Evolutionary conservation across 805 yeast genomes (phyloP).

Genomic region (Candida vartiovaarae): DNA sequence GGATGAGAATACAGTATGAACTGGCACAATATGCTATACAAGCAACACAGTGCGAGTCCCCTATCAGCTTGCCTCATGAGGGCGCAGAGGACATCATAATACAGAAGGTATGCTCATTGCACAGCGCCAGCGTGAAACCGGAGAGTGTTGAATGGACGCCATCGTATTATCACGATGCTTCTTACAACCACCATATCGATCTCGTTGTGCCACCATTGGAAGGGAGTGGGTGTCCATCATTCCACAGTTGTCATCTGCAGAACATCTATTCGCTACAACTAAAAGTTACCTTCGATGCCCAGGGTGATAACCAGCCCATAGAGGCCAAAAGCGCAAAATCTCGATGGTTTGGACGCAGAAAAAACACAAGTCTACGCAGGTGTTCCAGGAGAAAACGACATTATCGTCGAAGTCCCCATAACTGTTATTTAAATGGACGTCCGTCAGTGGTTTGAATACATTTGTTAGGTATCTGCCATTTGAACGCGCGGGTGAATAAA

Average conservation of each 20-base stretch:
- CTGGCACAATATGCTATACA: background rate
- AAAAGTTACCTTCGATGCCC: slow-evolving; percentile 4
- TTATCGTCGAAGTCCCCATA: background rate
- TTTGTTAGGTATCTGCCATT: no score
- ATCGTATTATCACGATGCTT: slow-evolving; percentile 5
- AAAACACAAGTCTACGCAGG: background rate
- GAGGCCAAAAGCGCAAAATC: background rate
- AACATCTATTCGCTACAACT: slow-evolving; percentile 14
- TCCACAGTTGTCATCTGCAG: slow-evolving; percentile 19
- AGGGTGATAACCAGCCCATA: background rate
- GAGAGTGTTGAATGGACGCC: slow-evolving; percentile 14
- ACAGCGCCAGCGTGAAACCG: background rate
- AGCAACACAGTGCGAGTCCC: background rate
- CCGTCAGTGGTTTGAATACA: no score
- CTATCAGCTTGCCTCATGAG: background rate
- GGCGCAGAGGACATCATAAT: background rate
- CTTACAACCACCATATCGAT: slow-evolving; percentile 3
- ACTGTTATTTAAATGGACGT: background rate
- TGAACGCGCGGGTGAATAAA: no score
- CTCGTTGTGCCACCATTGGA: slow-evolving; percentile 8
- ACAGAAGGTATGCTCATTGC: slow-evolving; percentile 10
- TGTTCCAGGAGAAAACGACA: background rate
- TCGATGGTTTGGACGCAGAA: background rate
- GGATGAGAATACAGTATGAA: background rate
- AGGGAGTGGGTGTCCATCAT: slow-evolving; percentile 7